Base-by-base conservation (phyloP, 495 filamentous ascomycete species). In the Diplogelasinospora grovesii region DNA sequence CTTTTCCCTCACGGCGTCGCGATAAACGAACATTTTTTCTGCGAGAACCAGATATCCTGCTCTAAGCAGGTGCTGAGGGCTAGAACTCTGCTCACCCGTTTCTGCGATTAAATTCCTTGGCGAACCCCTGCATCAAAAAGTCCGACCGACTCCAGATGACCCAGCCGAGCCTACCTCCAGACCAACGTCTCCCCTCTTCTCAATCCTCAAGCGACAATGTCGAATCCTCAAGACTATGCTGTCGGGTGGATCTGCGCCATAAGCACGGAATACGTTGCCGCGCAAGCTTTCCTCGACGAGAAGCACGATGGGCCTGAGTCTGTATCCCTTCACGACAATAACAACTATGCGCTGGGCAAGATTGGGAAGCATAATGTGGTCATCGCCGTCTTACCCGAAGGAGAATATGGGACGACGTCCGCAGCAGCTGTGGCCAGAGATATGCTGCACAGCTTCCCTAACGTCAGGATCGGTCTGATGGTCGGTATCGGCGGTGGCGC, bases 161-260 rank as follows among this genome's bases (percentile, higher is more conserved):
- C n/a, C n/a, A n/a, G n/a, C n/a, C n/a, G n/a, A n/a, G n/a, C n/a
- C n/a, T n/a, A n/a, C n/a, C n/a, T n/a, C n/a, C n/a, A n/a, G n/a
- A n/a, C n/a, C n/a, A n/a, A n/a, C n/a, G n/a, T n/a, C n/a, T n/a
- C n/a, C n/a, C n/a, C n/a, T n/a, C n/a, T n/a, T n/a, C n/a, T n/a
- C n/a, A n/a, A n/a, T n/a, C n/a, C n/a, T n/a, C n/a, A n/a, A n/a
- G n/a, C n/a, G n/a, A n/a, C n/a, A n/a, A n/a, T n/a, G 36, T 18
- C 23, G 13, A 27, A 19, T 23, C 36, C 36, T 23, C 8, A 39
- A n/a, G 7, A 71, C 5, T 78, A 73, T 41, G 68, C 58, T 3
- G 59, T 78, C n/a, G 72, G 66, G 23, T 73, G 68, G 67, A 68
- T 77, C 24, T 74, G 65, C 45, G 65, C 71, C 2, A 48, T 76